Conservation (phyloP, 2,329 filamentous ascomycete genomes). For the Calonectria ilicicola region DNA sequence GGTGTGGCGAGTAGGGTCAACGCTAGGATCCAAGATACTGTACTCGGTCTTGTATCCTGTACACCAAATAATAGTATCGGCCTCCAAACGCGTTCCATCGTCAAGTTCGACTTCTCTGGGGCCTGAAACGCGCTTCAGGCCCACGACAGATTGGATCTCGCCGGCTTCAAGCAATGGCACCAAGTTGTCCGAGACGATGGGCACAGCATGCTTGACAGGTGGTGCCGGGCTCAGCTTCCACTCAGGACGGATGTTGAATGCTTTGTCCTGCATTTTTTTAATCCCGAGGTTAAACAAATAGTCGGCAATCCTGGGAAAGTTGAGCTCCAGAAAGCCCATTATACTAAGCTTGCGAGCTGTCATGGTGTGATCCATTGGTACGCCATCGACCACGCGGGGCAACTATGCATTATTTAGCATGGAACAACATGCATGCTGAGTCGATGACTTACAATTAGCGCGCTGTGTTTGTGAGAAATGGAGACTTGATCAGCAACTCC, state of each 20-base stretch:
- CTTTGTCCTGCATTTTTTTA: slow-evolving; percentile 36
- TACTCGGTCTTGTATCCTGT: slow-evolving; percentile 51
- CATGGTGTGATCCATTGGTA: slow-evolving; percentile 48
- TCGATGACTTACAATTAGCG: slow-evolving; percentile 46
- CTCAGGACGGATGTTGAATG: slow-evolving; percentile 41
- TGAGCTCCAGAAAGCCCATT: slow-evolving; percentile 43
- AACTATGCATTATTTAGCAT: slow-evolving; percentile 30
- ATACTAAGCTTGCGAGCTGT: slow-evolving; percentile 48
- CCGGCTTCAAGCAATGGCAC: slow-evolving; percentile 51
- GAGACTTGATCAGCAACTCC: slow-evolving; percentile 53
- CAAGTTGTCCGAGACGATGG: slow-evolving; percentile 44
- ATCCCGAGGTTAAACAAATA: slow-evolving; percentile 39
- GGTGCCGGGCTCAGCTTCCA: slow-evolving; percentile 45
- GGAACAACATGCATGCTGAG: neutral
- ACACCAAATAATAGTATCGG: slow-evolving; percentile 49
- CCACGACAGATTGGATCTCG: slow-evolving; percentile 48
- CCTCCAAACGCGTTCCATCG: slow-evolving; percentile 42
- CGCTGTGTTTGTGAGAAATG: slow-evolving; percentile 55
- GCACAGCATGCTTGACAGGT: slow-evolving; percentile 36
- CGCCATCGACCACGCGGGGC: slow-evolving; percentile 47
- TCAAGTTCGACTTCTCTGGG: slow-evolving; percentile 43
- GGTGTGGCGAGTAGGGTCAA: slow-evolving; percentile 43
- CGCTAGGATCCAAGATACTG: slow-evolving; percentile 38
- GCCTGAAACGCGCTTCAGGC: slow-evolving; percentile 40
- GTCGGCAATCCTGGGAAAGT: slow-evolving; percentile 34